These are phyloP conservation scores for Populus euphratica DNA, from an alignment of 345 rosid species.

Conservation along the genomic window DNA sequence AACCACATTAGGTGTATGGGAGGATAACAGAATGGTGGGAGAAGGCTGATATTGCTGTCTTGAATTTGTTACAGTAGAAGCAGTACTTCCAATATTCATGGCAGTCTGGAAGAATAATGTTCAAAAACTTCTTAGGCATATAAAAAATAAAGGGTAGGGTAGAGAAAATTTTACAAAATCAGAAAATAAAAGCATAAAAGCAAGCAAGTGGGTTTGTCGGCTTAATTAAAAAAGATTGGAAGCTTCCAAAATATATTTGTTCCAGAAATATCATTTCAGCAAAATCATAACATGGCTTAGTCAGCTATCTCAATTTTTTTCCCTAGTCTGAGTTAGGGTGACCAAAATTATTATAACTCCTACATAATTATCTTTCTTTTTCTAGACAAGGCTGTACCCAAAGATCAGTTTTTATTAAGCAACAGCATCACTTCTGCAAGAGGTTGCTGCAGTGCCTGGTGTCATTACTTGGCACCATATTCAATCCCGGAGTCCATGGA, in stretches of 20 bases:
- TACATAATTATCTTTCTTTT: not conserved
- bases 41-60: conserved; percentile 40
- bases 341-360: not conserved
- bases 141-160: not conserved
- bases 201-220: not conserved
- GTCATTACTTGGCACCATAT: too few species aligned
- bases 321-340: too few species aligned
- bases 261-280: too few species aligned
- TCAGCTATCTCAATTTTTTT: too few species aligned
- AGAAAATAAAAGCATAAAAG: conserved; percentile 1
- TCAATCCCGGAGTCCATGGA: too few species aligned
- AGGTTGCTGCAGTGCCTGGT: too few species aligned
- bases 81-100: conserved; percentile 37
- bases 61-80: conserved; percentile 29
- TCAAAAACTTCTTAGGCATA: conserved; percentile 6
- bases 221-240: not conserved
- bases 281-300: too few species aligned
- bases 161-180: not conserved
- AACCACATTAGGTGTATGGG: conserved; percentile 31
- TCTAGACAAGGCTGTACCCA: not conserved
- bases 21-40: conserved; percentile 31
- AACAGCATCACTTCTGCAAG: not conserved
- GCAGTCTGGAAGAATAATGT: conserved; percentile 36
- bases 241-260: too few species aligned
- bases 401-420: not conserved